Evolutionary conservation across 495 filamentous ascomycete species (phyloP), one percentile per base, ranked within the genome.

Genomic region (Penicillium arizonense): DNA sequence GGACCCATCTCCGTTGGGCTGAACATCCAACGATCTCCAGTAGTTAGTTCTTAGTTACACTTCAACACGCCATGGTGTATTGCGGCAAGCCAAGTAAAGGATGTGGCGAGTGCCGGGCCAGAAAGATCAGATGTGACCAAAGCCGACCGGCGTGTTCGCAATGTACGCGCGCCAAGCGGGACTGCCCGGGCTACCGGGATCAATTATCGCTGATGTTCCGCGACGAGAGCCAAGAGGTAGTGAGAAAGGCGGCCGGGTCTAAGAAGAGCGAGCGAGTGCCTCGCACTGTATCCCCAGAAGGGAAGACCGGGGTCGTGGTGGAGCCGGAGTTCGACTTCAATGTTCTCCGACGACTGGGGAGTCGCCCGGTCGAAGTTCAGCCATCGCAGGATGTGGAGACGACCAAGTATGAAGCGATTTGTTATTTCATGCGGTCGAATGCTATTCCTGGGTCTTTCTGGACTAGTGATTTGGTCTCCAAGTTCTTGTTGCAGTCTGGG

Each of bases 81-180:
- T 83, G 82, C 58, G 87, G 87, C 24, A 87, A 87, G 65, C 87
- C 87, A 45, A 87, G 84, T 52, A 78, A 81, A 74, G 86, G 84
- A 46, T 90, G 87, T 63, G 84, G 85, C 65, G 84, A 86, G 72
- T 90, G 87, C 61, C 76, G 86, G 65, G 80, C 79, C 16, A 78
- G 85, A 57, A 80, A 87, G 64, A 87, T 80, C 50, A 76, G 76
- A 47, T 89, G 87, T 67, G 87, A 89, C 61, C 82, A 86, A 56
- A 77, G 71, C 57, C 74, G 72, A 14, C 85, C 83, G 24, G 74
- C 78, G 36, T 90, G 87, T 56, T 82, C 83, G 35, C 87, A 89
- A 62, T 89, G 87, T 59, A 58, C 73, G 58, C 87, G 86, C 52
- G 83, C 84, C 41, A 79, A 81, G 53, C 77, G 83, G 59, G 68